Percentiles rank a stretch among this genome's conserved stretches.
Evolutionary conservation across 495 filamentous ascomycete genomes (phyloP).

Genomic region (Hyaloscypha hepaticicola): DNA sequence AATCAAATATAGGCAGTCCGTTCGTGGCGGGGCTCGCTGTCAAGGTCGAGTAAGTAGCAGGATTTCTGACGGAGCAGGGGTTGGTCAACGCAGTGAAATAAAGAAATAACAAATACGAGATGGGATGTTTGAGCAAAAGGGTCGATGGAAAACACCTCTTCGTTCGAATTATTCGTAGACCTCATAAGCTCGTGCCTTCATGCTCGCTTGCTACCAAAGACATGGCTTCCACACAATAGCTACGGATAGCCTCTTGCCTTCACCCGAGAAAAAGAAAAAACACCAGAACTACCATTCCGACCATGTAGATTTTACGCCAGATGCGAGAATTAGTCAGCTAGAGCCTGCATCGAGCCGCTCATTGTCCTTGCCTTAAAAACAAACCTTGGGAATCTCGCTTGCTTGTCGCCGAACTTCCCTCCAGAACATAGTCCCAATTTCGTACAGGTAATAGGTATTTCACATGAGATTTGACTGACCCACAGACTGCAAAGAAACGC

Average conservation of each 20-base stretch:
- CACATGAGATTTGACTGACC: not conserved
- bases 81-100: too few species aligned
- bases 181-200: not conserved
- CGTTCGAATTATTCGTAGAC: conserved; percentile 6
- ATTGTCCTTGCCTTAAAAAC: not conserved
- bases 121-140: not conserved
- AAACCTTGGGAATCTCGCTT: not conserved
- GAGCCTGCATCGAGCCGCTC: not conserved
- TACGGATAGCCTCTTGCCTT: not conserved
- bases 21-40: too few species aligned
- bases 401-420: not conserved
- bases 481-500: not conserved
- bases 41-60: too few species aligned
- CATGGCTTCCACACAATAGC: not conserved
- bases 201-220: conserved; percentile 2
- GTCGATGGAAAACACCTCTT: not conserved
- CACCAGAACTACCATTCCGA: not conserved
- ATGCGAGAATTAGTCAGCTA: not conserved
- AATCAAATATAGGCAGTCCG: too few species aligned
- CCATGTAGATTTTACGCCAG: conserved; percentile 4
- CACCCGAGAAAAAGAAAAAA: not conserved
- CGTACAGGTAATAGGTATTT: conserved; percentile 8
- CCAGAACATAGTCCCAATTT: not conserved
- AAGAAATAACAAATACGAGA: too few species aligned
- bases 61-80: too few species aligned